These are phyloP conservation scores for Xenosphaeropsis pyriputrescens DNA, from an alignment of 2,329 filamentous ascomycete genomes.

Conservation along the genomic window DNA sequence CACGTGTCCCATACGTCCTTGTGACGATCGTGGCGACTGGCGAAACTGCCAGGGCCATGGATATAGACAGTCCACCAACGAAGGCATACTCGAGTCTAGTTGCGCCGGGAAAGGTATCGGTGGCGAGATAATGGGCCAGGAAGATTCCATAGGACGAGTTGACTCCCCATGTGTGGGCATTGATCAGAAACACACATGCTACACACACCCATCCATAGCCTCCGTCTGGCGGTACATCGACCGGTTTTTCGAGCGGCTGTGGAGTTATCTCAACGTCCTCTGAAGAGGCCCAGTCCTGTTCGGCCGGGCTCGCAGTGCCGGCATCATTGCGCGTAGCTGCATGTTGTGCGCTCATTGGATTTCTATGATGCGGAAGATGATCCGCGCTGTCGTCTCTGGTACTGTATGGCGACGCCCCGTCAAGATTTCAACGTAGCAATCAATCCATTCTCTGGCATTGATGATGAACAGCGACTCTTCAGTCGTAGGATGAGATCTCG, in stretches of 20 bases:
- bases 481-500: too few relatives aligned
- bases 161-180: constrained; percentile 30
- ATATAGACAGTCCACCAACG: constrained; percentile 52
- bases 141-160: constrained; percentile 34
- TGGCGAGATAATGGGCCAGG: constrained; percentile 38
- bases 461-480: too few relatives aligned
- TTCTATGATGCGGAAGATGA: too few relatives aligned
- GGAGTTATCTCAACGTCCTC: constrained; percentile 5
- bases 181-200: constrained; percentile 25
- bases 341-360: too few relatives aligned
- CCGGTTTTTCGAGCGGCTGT: constrained; percentile 2
- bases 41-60: constrained; percentile 48
- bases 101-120: constrained; percentile 32
- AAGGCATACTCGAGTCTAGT: constrained; percentile 53
- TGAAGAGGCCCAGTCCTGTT: constrained; percentile 1
- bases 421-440: too few relatives aligned
- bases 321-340: too few relatives aligned
- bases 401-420: too few relatives aligned
- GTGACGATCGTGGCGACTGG: constrained; percentile 42
- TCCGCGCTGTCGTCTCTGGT: too few relatives aligned
- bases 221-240: constrained; percentile 33
- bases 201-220: constrained; percentile 44
- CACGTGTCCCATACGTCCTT: constrained; percentile 42
- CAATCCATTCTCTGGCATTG: too few relatives aligned
- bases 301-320: not conserved